These are phyloP conservation scores for Russula dissimulans DNA, from an alignment of 768 basidiomycete genomes.

Conservation along the genomic window DNA sequence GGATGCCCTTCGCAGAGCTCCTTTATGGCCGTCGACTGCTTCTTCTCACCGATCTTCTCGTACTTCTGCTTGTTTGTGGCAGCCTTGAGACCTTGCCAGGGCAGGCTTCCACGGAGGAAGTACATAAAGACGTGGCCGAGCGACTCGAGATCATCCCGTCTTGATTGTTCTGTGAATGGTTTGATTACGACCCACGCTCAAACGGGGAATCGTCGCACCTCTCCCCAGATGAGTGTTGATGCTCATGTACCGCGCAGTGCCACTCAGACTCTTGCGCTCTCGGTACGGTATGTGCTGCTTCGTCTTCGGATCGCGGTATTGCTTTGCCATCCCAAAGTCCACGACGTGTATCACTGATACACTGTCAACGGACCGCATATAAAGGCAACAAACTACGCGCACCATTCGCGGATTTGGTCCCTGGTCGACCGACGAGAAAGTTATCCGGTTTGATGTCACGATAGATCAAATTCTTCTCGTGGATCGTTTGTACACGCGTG, in stretches of 20 bases:
- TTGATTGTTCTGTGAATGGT: conserved; percentile 64
- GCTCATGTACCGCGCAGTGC: conserved; percentile 98
- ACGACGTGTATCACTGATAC: conserved; percentile 77
- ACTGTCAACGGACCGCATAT: not conserved
- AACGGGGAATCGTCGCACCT: conserved; percentile 40
- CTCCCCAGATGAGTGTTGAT: conserved; percentile 98
- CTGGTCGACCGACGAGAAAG: conserved; percentile 91
- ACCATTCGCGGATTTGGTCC: conserved; percentile 85
- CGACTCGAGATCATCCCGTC: conserved; percentile 97
- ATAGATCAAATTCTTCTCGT: conserved; percentile 99
- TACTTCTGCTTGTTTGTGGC: conserved; percentile 99
- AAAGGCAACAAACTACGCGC: conserved; percentile 21
- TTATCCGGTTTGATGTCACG: conserved; percentile 99
- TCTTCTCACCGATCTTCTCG: conserved; percentile 99
- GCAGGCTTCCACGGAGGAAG: conserved; percentile 91
- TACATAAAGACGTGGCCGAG: conserved; percentile 99
- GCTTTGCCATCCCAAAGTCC: conserved; percentile 99
- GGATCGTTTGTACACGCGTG: conserved; percentile 92
- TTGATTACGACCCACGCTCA: conserved; percentile 5
- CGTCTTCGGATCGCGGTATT: conserved; percentile 98
- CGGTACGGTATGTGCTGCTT: conserved; percentile 99
- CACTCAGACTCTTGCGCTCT: conserved; percentile 93
- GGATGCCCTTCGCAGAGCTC: conserved; percentile 95
- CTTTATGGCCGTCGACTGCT: conserved; percentile 95
- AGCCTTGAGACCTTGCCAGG: conserved; percentile 99